Evolutionary conservation across 2,329 filamentous ascomycete genomes (phyloP), one percentile per base, ranked within the genome.

Genomic region (Diaporthe ampelina): DNA sequence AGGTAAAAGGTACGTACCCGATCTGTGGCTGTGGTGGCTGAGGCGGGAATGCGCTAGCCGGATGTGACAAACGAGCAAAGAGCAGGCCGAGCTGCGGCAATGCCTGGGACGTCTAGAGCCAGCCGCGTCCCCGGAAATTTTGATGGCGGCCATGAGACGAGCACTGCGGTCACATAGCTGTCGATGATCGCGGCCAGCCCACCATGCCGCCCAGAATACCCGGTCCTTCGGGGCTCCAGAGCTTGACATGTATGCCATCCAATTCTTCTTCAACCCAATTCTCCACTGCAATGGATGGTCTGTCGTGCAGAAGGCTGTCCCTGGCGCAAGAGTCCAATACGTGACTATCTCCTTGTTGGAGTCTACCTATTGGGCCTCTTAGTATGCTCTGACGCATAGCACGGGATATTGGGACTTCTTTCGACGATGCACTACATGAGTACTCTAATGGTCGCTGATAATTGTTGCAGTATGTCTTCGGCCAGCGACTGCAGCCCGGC

Each of bases 121-220:
- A 70, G 59, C 68, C 67, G 71, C 74, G 73, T 73, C 74, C 58
- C 52, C 45, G 37, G 73, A 75, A 75, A 75, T 75, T 75, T 75
- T 75, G 74, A 70, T 73, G 72, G 73, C 74, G 76, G 67, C 67
- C 65, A 48, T 74, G 72, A 72, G 56, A 61, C 54, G 72, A 72
- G 61, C 59, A 50, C 21, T 63, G 71, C 59, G 56, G 57, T 48
- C 45, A 69, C 29, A 67, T 67, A 72, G 70, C 63, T 73, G 73
- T 75, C 35, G 58, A 52, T 70, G 65, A 72, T 43, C 59, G 73
- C 48, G 68, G 72, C 61, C 59, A 74, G 56, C 45, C 76, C 84
- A 86, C 78, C 78, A 94, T 94, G 93, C 89, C 92, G 80, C 92
- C 91, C 74, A 91, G 91, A 86, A 85, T 94, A 87, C 85, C 89